These are phyloP conservation scores for Mycocentrospora acerina DNA, from an alignment of 2,329 filamentous ascomycete genomes.

Conservation along the genomic window DNA sequence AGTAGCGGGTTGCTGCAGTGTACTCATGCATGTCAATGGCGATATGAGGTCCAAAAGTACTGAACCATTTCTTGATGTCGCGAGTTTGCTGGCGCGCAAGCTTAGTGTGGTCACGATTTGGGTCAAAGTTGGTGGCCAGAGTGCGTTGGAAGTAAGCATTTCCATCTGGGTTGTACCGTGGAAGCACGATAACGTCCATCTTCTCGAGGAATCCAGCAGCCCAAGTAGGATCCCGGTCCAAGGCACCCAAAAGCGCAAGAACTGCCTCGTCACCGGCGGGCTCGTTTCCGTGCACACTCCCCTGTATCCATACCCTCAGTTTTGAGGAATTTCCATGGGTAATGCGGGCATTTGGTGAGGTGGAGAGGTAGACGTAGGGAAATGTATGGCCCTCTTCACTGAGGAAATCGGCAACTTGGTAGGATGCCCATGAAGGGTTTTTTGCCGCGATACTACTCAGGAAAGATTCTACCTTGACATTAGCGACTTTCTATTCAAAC, in stretches of 20 bases:
- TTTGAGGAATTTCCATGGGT: conserved; percentile 18
- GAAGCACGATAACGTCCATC: conserved; percentile 38
- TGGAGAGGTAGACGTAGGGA: conserved; percentile 34
- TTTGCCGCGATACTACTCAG: conserved; percentile 29
- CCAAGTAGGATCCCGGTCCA: conserved; percentile 37
- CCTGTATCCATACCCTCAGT: conserved; percentile 41
- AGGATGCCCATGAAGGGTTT: conserved; percentile 37
- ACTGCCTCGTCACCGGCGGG: conserved; percentile 41
- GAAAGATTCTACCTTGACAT: conserved; percentile 20
- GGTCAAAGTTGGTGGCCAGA: conserved; percentile 40
- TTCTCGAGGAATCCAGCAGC: conserved; percentile 32
- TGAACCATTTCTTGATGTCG: conserved; percentile 37
- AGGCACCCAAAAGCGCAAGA: conserved; percentile 38
- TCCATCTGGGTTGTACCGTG: conserved; percentile 42
- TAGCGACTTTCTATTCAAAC: conserved; percentile 1
- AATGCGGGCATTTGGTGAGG: conserved; percentile 10
- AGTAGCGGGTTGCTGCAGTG: conserved; percentile 25
- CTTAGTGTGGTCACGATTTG: conserved; percentile 42
- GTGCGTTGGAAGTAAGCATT: conserved; percentile 41
- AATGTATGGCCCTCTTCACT: conserved; percentile 39
- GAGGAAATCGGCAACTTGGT: conserved; percentile 26
- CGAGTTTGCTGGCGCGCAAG: conserved; percentile 38
- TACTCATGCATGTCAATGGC: conserved; percentile 44
- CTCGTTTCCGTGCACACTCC: conserved; percentile 41
- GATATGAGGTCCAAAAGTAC: conserved; percentile 34